phyloP scores from a whole-genome alignment of 768 basidiomycete genomes.

The Naganishia friedmannii region DNA sequence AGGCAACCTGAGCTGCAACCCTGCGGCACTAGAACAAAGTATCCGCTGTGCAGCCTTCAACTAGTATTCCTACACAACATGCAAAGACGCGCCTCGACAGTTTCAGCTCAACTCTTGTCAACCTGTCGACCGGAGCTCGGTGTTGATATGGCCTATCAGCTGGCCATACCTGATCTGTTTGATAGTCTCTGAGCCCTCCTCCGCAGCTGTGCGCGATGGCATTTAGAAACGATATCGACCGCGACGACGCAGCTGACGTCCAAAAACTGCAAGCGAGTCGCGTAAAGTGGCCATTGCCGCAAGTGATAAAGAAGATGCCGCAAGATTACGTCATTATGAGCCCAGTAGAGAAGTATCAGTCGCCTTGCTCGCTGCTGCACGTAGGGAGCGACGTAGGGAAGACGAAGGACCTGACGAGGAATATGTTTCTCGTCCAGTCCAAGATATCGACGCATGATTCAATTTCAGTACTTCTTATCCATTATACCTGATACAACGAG shows the following conservation, averaged over 20 bases:
- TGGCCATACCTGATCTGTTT: no score
- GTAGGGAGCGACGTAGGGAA: no score
- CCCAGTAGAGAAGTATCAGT: background rate
- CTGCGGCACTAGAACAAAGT: conserved; percentile 3
- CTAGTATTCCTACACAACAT: background rate
- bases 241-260: background rate
- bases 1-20: background rate
- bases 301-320: background rate
- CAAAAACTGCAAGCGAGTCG: background rate
- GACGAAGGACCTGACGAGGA: no score
- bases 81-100: background rate
- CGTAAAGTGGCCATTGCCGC: background rate
- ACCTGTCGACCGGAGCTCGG: no score
- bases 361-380: no score
- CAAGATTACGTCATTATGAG: background rate
- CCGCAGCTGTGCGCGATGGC: no score
- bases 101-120: background rate
- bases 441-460: no score
- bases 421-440: no score
- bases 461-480: background rate
- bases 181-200: no score
- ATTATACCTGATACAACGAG: conserved; percentile 10
- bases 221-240: no score
- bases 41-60: background rate
- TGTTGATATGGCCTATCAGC: no score